A percentile compares a stretch with the other conserved stretches of the same genome.
Conservation (phyloP, 208 protist species). For the Novymonas esmeraldas region DNA sequence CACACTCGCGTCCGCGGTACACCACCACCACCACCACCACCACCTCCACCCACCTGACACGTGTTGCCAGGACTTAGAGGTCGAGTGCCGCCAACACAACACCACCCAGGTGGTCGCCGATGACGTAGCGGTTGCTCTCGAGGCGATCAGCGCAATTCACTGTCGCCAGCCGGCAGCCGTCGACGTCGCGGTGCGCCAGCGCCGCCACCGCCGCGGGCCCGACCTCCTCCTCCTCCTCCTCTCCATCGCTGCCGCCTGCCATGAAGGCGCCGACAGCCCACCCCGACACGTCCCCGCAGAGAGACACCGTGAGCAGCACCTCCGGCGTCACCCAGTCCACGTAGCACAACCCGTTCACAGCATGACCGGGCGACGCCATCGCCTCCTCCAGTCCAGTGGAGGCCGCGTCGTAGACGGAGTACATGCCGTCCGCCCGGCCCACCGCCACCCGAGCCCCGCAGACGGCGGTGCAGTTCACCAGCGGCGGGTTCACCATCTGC, state of each 20-base stretch:
- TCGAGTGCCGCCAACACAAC: constrained; percentile 18
- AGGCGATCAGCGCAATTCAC: constrained; percentile 56
- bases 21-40: no score
- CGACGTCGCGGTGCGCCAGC: constrained; percentile 51
- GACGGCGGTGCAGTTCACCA: constrained; percentile 59
- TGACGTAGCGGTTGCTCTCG: constrained; percentile 11
- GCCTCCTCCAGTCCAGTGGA: constrained; percentile 20
- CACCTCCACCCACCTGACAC: no score
- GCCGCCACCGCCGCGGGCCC: constrained; percentile 51
- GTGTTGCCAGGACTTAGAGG: constrained; percentile 5
- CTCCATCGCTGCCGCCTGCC: constrained; percentile 4
- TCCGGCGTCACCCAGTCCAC: constrained; percentile 45
- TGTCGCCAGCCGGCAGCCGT: constrained; percentile 16
- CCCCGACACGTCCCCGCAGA: constrained; percentile 76
- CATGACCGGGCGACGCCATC: constrained; percentile 59
- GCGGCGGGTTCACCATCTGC: constrained; percentile 74
- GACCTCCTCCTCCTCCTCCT: constrained; percentile 34
- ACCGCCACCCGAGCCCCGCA: constrained; percentile 38
- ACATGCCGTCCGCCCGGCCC: constrained; percentile 70
- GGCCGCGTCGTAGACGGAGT: constrained; percentile 54
- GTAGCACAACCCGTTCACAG: constrained; percentile 64
- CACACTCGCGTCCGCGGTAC: no score
- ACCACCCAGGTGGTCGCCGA: constrained; percentile 28
- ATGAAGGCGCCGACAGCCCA: constrained; percentile 64
- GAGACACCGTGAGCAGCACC: constrained; percentile 64